Evolutionary conservation across 352 stramenopile species (phyloP), one percentile per base, ranked within the genome.

Genomic region (Pythium biforme): DNA sequence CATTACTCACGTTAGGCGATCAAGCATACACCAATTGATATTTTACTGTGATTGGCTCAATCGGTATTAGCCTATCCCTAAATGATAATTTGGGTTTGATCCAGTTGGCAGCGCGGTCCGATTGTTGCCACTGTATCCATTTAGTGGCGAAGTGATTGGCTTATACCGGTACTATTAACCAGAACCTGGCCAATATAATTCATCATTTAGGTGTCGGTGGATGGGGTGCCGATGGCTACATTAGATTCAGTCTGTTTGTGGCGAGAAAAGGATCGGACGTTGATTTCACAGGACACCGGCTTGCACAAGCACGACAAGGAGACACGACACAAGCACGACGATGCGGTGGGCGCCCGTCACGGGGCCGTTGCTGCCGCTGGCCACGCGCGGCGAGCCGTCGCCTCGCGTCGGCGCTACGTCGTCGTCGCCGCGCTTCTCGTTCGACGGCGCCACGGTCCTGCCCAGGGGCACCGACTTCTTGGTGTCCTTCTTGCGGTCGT

Each of bases 401-500:
- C 48, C n/a, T 11, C 41, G 17, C 12, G 48, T 55, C 31, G 10
- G 48, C 26, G 23, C 6, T 41, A 17, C 48, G 6, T 19, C 20
- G n/a, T 23, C 34, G 31, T 19, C 29, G 25, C 31, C 41, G 17
- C 23, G 26, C 43, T 31, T 52, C 3, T 37, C 45, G 23, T 55
- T 63, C 25, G 43, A 49, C 33, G 56, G 43, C 22, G 46, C 12
- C 6, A 64, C 34, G 33, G 31, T 23, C 1, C 31, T 56, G 34
- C 46, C 57, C 57, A 64, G 31, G 4, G 47, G 47, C 34, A 64
- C 57, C 19, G n/a, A 31, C 23, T 57, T 29, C 20, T 41, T 64
- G 20, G 57, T 10, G 57, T 51, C 27, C 14, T 88, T 81, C 26
- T 73, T 49, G 58, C 77, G 80, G 1, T 60, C 37, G 55, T 93